A percentile compares a stretch with the other conserved stretches of the same genome.
These are phyloP conservation scores for Pythium oligandrum DNA, from an alignment of 352 stramenopile genomes.

Conservation along the genomic window DNA sequence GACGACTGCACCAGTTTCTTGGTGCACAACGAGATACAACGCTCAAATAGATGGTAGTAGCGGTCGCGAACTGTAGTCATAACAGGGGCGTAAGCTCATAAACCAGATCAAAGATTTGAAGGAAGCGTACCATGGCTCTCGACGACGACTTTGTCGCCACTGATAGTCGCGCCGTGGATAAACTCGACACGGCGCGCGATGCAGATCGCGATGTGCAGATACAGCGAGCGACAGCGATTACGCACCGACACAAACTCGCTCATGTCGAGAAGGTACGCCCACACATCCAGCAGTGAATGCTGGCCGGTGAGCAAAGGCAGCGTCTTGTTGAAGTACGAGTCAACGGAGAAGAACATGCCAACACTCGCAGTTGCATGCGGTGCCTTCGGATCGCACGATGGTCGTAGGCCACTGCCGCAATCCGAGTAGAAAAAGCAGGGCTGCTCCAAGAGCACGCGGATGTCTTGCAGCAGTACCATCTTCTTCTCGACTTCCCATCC, in stretches of 20 bases:
- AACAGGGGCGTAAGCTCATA: neutral
- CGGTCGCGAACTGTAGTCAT: slow-evolving; percentile 42
- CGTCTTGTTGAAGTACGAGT: slow-evolving; percentile 76
- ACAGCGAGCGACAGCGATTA: slow-evolving; percentile 64
- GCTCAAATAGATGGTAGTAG: slow-evolving; percentile 53
- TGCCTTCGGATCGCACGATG: slow-evolving; percentile 2
- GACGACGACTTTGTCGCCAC: slow-evolving; percentile 46
- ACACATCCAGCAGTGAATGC: slow-evolving; percentile 67
- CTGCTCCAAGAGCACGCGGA: slow-evolving; percentile 52
- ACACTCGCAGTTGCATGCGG: slow-evolving; percentile 16
- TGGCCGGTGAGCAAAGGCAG: slow-evolving; percentile 62
- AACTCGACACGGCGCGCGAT: slow-evolving; percentile 80
- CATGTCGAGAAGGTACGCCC: slow-evolving; percentile 82
- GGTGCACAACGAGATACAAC: slow-evolving; percentile 52
- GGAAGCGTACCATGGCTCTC: slow-evolving; percentile 26
- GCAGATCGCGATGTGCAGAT: slow-evolving; percentile 63
- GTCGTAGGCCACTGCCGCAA: slow-evolving; percentile 27
- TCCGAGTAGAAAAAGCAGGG: slow-evolving; percentile 80
- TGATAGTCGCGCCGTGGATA: slow-evolving; percentile 55
- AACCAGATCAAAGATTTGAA: neutral
- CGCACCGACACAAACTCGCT: slow-evolving; percentile 68
- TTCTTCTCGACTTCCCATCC: slow-evolving; percentile 84
- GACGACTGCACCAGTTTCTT: slow-evolving; percentile 60
- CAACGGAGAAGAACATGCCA: slow-evolving; percentile 25
- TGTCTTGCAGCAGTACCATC: slow-evolving; percentile 52